Base-by-base conservation (phyloP, 1,284 basidiomycete genomes). In the Fomes fomentarius region DNA sequence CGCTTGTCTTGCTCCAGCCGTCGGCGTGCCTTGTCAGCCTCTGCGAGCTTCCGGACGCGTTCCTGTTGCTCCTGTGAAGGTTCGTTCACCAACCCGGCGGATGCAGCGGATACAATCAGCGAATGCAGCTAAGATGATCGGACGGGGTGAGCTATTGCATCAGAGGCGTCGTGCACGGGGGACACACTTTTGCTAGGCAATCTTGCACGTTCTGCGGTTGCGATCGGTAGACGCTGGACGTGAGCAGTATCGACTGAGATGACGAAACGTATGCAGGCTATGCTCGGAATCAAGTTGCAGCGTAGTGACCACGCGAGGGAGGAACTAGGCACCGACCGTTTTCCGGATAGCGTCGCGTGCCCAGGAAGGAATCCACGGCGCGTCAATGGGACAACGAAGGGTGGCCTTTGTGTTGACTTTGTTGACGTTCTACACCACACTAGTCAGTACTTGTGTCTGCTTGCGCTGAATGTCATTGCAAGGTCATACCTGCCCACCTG, bases 331-430 rank as follows among this genome's bases (percentile, higher is more conserved):
- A 54, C 79, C 45, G 63, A 90, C 89, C 56, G 78, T 78, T 63
- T 69, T 71, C 56, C 71, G 74, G 28, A 91, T 60, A 12, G 66
- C 66, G n/a, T 77, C 71, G 41, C 69, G 70, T 1, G 85, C 81
- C 90, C 89, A 92, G 2, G 62, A 51, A 10, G 90, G 89, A 53
- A 92, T 85, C 89, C 88, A 91, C 0, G 70, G 47, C 1, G 79
- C 73, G 44, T 81, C 72, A 11, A 89, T 49, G 4, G 76, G 66
- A 63, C 84, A 87, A 33, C 85, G 76, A 11, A 85, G 62, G 0
- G 82, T 85, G 0, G 81, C 87, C 66, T 92, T 92, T 10, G 90
- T 91, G 56, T 89, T 90, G 22, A 91, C 80, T 70, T 91, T 92
- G 66, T 92, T 92, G 38, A 92, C 89, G 59, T 92, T 89, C 89